Percentiles rank a stretch among this genome's conserved stretches.
Evolutionary conservation across 73 alveolate genomes (phyloP).

Genomic region (Breviolum minutum): DNA sequence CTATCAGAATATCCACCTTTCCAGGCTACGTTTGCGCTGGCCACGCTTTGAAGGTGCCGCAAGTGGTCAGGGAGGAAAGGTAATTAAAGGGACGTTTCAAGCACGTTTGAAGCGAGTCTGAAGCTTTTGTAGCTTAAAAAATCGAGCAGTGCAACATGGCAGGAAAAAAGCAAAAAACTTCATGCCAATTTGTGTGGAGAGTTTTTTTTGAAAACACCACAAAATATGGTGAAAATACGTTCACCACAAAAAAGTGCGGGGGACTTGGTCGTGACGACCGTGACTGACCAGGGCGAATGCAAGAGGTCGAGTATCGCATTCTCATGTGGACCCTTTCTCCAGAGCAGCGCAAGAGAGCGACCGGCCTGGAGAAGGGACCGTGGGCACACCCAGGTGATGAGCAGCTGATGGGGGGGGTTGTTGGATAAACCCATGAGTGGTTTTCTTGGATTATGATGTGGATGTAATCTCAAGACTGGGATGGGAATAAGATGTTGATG

Average conservation of each 20-base stretch:
- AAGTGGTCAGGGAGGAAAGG: background rate
- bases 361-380: conserved; percentile 28
- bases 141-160: too few species aligned
- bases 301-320: conserved; percentile 64
- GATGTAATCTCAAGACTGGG: too few species aligned
- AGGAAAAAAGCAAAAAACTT: background rate
- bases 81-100: background rate
- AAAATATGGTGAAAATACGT: too few species aligned
- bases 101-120: background rate
- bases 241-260: background rate
- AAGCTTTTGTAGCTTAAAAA: background rate
- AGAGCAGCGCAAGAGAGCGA: conserved; percentile 56
- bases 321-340: conserved; percentile 54
- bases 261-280: background rate
- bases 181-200: background rate
- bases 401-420: background rate
- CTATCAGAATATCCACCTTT: background rate
- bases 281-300: conserved; percentile 33
- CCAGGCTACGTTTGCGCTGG: conserved; percentile 62
- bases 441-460: too few species aligned
- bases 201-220: background rate
- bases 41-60: conserved; percentile 48
- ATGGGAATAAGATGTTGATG: too few species aligned
- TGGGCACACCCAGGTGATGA: background rate
- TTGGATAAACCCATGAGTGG: too few species aligned